A percentile compares a stretch with the other conserved stretches of the same genome.
phyloP scores from a whole-genome alignment of 441 rosid genomes.

The Populus hybrid region DNA sequence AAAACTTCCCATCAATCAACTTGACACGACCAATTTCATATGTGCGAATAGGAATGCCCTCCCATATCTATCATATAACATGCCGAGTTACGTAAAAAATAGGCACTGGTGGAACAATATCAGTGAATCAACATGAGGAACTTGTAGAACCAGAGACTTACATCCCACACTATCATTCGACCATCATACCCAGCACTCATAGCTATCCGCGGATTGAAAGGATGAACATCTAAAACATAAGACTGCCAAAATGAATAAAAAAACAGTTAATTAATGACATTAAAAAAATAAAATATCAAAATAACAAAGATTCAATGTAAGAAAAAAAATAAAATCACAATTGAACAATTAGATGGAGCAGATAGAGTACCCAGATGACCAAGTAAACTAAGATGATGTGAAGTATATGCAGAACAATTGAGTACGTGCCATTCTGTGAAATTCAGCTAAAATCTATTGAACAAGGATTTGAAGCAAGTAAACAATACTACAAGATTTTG shows the following conservation, averaged over 20 bases:
- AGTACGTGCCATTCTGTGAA: neutral
- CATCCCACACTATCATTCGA: constrained; percentile 96
- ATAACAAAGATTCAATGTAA: neutral
- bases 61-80: constrained; percentile 72
- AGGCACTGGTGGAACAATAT: constrained; percentile 15
- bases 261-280: constrained; percentile 23
- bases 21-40: constrained; percentile 84
- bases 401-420: constrained; percentile 5
- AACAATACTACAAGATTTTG: constrained; percentile 6
- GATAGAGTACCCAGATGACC: neutral
- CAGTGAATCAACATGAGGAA: constrained; percentile 5
- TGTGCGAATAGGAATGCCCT: constrained; percentile 81
- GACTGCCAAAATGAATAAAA: constrained; percentile 52
- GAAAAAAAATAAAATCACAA: neutral
- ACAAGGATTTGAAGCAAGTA: constrained; percentile 7
- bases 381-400: neutral
- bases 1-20: constrained; percentile 98
- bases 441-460: neutral
- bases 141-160: constrained; percentile 45
- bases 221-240: constrained; percentile 99
- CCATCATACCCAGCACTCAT: constrained; percentile 99
- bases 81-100: constrained; percentile 9
- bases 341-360: neutral
- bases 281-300: neutral
- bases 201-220: constrained; percentile 96